These are phyloP conservation scores for Roridomyces roridus DNA, from an alignment of 768 basidiomycete species.

Conservation along the genomic window DNA sequence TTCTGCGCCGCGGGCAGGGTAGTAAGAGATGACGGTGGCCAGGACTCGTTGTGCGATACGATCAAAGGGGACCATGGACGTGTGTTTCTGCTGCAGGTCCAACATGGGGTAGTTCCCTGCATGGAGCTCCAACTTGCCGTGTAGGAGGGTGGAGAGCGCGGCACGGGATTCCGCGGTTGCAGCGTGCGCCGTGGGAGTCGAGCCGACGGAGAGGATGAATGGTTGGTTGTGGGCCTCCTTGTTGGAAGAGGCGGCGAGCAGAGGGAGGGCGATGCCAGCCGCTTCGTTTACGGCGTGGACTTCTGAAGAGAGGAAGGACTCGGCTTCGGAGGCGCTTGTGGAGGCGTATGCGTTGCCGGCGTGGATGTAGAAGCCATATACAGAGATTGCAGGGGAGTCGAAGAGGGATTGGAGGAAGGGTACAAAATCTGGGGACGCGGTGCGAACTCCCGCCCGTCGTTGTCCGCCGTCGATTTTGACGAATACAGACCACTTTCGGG, in stretches of 20 bases:
- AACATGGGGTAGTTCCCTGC: slow-evolving; percentile 85
- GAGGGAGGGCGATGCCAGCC: slow-evolving; percentile 58
- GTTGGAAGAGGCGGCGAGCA: slow-evolving; percentile 45
- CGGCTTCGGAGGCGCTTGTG: slow-evolving; percentile 67
- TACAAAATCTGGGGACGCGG: slow-evolving; percentile 58
- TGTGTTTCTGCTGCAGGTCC: slow-evolving; percentile 85
- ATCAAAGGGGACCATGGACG: slow-evolving; percentile 60
- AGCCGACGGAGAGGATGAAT: slow-evolving; percentile 81
- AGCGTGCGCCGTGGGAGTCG: slow-evolving; percentile 88
- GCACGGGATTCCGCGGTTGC: slow-evolving; percentile 57
- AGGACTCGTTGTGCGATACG: slow-evolving; percentile 72
- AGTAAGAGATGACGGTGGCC: slow-evolving; percentile 80
- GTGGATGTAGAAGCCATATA: slow-evolving; percentile 89
- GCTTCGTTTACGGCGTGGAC: slow-evolving; percentile 73
- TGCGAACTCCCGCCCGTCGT: slow-evolving; percentile 75
- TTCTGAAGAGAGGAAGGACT: slow-evolving; percentile 70
- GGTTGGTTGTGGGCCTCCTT: slow-evolving; percentile 43
- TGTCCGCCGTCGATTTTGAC: slow-evolving; percentile 83
- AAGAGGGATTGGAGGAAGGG: slow-evolving; percentile 59
- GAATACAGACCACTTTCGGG: slow-evolving; percentile 74
- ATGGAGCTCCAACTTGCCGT: slow-evolving; percentile 76
- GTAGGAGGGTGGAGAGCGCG: slow-evolving; percentile 51
- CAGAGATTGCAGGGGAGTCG: slow-evolving; percentile 57
- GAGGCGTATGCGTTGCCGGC: slow-evolving; percentile 82
- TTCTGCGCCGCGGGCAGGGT: slow-evolving; percentile 67